Base-by-base conservation (phyloP, 306 rosid genomes). In the Lathyrus sativus region DNA sequence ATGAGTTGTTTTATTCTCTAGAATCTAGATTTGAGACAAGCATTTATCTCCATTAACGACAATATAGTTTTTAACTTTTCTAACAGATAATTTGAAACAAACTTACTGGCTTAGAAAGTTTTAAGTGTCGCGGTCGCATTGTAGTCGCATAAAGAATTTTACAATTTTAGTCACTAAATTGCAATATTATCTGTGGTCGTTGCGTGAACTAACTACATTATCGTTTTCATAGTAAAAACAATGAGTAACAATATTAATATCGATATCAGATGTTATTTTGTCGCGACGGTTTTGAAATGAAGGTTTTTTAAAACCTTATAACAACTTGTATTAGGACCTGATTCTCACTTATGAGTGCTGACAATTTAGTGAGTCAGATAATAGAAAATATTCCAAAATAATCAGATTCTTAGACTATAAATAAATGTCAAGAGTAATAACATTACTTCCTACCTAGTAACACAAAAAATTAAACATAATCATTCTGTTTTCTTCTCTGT, bases 1-100 rank as follows among this genome's bases (percentile, higher is more conserved):
- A 35, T 45, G 10, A 9, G 57, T 28, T 26, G 42, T 28, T 45
- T 18, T 56, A 8, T 56, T 29, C 39, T 13, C 10, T 56, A 7
- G 62, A 56, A 56, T 46, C 3, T 65, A 10, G 17, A 45, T 14
- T 65, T 46, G 57, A 65, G 57, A 65, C 42, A 65, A 65, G 57
- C 57, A 44, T 64, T 18, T 64, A 44, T 64, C 24, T 45, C 19
- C 39, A 61, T 15, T 61, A 61, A 61, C 46, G 31, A 37, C 66
- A 61, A 61, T 26, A 28, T 26, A 3, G 4, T 28, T 13, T 55
- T 29, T 2, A 12, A 5, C 7, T 13, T 13, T 28, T 26, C 18
- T 1, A 12, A 6, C 11, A 4, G 38, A 56, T 12, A 56, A 56
- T 56, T 26, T 12, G 39, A 56, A 28, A 56, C 18, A 28, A 10